Base-by-base conservation (phyloP, 176 grass and related monocot genomes). In the Hordeum marinum region DNA sequence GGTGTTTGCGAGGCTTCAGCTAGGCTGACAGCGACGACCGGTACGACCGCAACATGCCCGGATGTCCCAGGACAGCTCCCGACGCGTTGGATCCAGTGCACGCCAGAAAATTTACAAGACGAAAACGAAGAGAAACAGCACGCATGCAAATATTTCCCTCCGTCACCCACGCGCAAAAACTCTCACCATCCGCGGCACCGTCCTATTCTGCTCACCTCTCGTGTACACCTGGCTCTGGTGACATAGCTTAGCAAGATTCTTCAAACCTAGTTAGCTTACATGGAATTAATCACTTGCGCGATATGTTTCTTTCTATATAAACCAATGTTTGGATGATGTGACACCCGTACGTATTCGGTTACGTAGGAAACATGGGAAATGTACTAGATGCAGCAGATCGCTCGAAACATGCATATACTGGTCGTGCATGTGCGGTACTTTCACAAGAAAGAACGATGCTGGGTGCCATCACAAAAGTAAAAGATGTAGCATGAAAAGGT, bases 71-170 rank as follows among this genome's bases (percentile, higher is more conserved):
- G 74, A 70, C 80, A 78, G 87, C 81, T 79, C 81, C 52, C 5
- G 41, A 57, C 81, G 57, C 87, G 81, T 84, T 84, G 75, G 75
- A 84, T 88, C 81, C 81, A 80, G 75, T 78, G 73, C 80, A 21
- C n/a, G 61, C 61, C 11, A 32, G 14, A 42, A 71, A 41, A 23
- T 13, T 14, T 21, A 57, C 54, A 9, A 8, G 7, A 24, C 5
- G 37, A 8, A 5, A 15, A 46, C 8, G 5, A 6, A 17, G 9
- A 26, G 20, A 27, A 9, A 32, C 9, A 21, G 35, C 35, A 26
- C 4, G 8, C 9, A 43, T 13, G 23, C 24, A 32, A 34, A 20
- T 54, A 54, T 18, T 54, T 54, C 50, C 50, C 2, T 54, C 14
- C 55, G 24, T 35, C 31, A 4, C 59, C 59, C 39, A 79, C 59